Evolutionary conservation across 2,329 filamentous ascomycete genomes (phyloP).

Genomic region (Botrytis aclada): DNA sequence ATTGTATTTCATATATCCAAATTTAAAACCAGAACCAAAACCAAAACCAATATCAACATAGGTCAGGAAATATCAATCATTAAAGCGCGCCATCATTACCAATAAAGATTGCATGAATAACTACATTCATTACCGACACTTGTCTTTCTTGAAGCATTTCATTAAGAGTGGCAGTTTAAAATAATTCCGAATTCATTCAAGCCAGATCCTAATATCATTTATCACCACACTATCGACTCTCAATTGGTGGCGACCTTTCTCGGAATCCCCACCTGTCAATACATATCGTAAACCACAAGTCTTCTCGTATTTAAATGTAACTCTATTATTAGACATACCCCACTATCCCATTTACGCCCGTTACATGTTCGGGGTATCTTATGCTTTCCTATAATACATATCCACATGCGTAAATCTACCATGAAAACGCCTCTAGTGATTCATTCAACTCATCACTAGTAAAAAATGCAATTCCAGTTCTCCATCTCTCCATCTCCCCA

Average conservation of each 20-base stretch:
- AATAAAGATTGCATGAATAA: too few species aligned
- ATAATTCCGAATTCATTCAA: too few species aligned
- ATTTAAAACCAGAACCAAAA: too few species aligned
- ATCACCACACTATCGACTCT: background rate
- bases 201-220: background rate
- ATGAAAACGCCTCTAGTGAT: background rate
- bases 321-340: background rate
- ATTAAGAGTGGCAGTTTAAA: too few species aligned
- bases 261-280: background rate
- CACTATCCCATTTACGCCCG: constrained; percentile 4
- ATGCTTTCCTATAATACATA: background rate
- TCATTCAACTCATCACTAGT: too few species aligned
- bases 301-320: background rate
- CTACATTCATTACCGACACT: too few species aligned
- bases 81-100: too few species aligned
- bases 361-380: constrained; percentile 9
- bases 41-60: too few species aligned
- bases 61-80: too few species aligned
- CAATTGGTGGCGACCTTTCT: background rate
- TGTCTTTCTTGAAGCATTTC: too few species aligned
- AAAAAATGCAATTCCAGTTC: background rate
- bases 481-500: too few species aligned
- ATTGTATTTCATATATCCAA: too few species aligned
- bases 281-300: background rate
- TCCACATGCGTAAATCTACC: background rate